These are phyloP conservation scores for Tulasnella sp. DNA, from an alignment of 768 basidiomycete genomes.

Conservation along the genomic window DNA sequence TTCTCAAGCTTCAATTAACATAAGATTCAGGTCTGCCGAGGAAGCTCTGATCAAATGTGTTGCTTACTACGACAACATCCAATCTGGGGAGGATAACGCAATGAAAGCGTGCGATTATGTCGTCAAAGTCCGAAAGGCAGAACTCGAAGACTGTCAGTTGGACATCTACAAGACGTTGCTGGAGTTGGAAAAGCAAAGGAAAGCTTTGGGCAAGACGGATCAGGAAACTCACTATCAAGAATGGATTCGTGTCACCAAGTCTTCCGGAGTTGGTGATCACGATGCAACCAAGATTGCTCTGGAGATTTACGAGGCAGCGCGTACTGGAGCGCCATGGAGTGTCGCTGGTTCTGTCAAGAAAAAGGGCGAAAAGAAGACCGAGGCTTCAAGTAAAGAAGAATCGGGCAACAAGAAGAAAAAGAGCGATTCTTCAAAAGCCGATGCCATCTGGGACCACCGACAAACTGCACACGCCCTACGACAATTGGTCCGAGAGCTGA, in stretches of 20 bases:
- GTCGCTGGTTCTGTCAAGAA: not conserved
- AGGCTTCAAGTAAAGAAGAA: not conserved
- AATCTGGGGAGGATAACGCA: constrained; percentile 52
- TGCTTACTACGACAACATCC: constrained; percentile 78
- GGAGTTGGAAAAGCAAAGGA: constrained; percentile 56
- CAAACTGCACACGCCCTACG: constrained; percentile 82
- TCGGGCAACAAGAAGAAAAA: constrained; percentile 37
- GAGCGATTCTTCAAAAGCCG: constrained; percentile 38
- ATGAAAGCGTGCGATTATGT: constrained; percentile 91
- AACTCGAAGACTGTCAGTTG: constrained; percentile 64
- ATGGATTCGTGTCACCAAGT: constrained; percentile 55
- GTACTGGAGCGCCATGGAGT: constrained; percentile 36
- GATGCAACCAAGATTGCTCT: constrained; percentile 57
- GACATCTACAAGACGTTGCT: constrained; percentile 59
- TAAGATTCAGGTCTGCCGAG: constrained; percentile 55
- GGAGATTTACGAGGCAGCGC: constrained; percentile 33
- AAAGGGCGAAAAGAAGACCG: constrained; percentile 5
- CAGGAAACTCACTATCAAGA: constrained; percentile 69
- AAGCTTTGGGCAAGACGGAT: constrained; percentile 41
- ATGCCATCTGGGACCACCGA: constrained; percentile 63
- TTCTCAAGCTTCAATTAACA: not conserved
- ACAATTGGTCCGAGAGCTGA: constrained; percentile 74
- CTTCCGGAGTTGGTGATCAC: constrained; percentile 57
- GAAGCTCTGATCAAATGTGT: constrained; percentile 92
- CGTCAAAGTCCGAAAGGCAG: constrained; percentile 64